Base-by-base conservation (phyloP, 2,329 filamentous ascomycete species). In the Clathrospora elynae region DNA sequence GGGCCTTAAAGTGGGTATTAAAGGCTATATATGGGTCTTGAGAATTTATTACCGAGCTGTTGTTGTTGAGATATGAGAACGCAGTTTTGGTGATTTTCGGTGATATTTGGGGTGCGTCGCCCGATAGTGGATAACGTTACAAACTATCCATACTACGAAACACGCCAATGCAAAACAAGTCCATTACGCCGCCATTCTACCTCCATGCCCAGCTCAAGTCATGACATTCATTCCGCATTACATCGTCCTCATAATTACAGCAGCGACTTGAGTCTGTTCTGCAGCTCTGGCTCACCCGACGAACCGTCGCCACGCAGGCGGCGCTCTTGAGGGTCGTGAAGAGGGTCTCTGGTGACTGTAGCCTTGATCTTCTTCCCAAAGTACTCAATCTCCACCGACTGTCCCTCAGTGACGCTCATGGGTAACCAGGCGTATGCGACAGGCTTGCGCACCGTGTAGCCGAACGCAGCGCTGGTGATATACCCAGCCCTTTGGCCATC, bases 391-490 rank as follows among this genome's bases (percentile, higher is more conserved):
- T 84, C 80, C 0, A 85, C 79, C 0, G 53, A 42, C 3, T 75
- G 71, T 0, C 80, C 80, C 29, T 79, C 75, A 0, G 38, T 43
- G 2, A 83, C 56, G 2, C 52, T 55, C 8, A 62, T 71, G 0
- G 81, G 80, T 9, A 85, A 64, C 68, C 80, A 83, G 0, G 80
- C 77, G 59, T 80, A 84, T 0, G 80, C 82, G 9, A 84, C 71
- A 0, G 82, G 81, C 61, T 78, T 82, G 17, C 79, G 66, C 7
- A 85, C 59, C 0, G 78, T 81, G 54, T 81, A 84, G 0, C 78
- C 82, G 55, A 84, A 85, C 0, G 78, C 80, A 1, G 82, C 77
- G 36, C 74, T 84, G 2, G 81, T 84, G 17, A 85, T 72, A 48
- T 85, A 85, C 0, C 83, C 82, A 1, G 70, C 71, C 0, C 75